phyloP scores from a whole-genome alignment of 352 stramenopile species.

The Blastocystis sp. region DNA sequence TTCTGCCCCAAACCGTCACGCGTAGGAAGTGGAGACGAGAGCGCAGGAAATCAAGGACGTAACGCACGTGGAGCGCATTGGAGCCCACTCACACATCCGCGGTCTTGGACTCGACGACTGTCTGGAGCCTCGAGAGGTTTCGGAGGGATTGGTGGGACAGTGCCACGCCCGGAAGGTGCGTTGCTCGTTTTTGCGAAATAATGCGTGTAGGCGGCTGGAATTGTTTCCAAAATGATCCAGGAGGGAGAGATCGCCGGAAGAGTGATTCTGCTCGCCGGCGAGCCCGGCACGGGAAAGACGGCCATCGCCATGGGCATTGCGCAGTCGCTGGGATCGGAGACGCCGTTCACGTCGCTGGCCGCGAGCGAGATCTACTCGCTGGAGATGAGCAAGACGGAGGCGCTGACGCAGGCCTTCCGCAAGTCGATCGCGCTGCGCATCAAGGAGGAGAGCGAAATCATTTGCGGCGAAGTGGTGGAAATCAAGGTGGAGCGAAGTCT shows the following conservation, averaged over 20 bases:
- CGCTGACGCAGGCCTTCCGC: slow-evolving; percentile 94
- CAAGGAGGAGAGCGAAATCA: slow-evolving; percentile 99
- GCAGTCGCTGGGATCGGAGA: slow-evolving; percentile 93
- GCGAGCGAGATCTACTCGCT: slow-evolving; percentile 97
- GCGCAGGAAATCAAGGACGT: slow-evolving; percentile 88
- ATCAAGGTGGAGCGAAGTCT: slow-evolving; percentile 89
- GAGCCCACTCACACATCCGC: slow-evolving; percentile 95
- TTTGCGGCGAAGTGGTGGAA: slow-evolving; percentile 98
- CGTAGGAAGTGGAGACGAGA: slow-evolving; percentile 67
- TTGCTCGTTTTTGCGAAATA: background rate
- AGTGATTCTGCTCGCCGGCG: slow-evolving; percentile 90
- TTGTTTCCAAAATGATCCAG: slow-evolving; percentile 96
- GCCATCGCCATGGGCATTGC: slow-evolving; percentile 96
- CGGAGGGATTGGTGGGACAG: slow-evolving; percentile 95
- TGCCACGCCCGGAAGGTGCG: slow-evolving; percentile 81
- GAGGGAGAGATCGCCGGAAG: slow-evolving; percentile 94
- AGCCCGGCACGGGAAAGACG: slow-evolving; percentile 90
- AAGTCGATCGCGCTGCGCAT: slow-evolving; percentile 93
- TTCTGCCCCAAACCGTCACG: background rate
- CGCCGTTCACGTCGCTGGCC: slow-evolving; percentile 95
- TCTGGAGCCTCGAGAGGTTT: slow-evolving; percentile 86
- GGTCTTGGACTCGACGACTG: slow-evolving; percentile 93
- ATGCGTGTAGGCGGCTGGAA: slow-evolving; percentile 79
- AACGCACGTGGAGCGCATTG: slow-evolving; percentile 95
- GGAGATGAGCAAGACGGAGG: slow-evolving; percentile 99